These are phyloP conservation scores for Astragalus glycyphyllos DNA, from an alignment of 306 rosid genomes.

Conservation along the genomic window DNA sequence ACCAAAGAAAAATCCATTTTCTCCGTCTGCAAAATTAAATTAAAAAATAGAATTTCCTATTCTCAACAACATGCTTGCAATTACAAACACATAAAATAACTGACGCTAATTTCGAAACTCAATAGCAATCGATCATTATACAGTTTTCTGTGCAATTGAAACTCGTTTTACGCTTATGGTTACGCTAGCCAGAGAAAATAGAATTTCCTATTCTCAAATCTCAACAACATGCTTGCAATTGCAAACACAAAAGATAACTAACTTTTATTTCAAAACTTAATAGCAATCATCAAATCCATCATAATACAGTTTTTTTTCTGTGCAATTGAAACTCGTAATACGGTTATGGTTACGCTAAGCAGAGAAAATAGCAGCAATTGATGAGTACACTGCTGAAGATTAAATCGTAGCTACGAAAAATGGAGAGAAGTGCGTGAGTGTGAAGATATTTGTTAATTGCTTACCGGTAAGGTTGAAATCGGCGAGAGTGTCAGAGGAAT, in stretches of 20 bases:
- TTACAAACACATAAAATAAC: not conserved
- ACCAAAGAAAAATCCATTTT: constrained; percentile 80
- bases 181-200: too few species aligned
- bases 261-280: not conserved
- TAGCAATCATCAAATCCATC: not conserved
- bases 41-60: not conserved
- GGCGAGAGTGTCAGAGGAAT: constrained; percentile 73
- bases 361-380: not conserved
- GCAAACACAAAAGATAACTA: not conserved
- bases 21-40: constrained; percentile 55
- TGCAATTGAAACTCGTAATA: not conserved
- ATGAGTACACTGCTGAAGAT: too few species aligned
- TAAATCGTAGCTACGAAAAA: not conserved
- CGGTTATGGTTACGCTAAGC: too few species aligned
- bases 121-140: not conserved
- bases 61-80: not conserved
- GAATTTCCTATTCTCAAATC: not conserved
- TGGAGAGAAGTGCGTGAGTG: not conserved
- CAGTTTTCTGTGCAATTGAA: not conserved
- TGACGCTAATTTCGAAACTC: not conserved
- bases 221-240: not conserved
- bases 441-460: not conserved
- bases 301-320: not conserved
- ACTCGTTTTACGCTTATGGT: not conserved
- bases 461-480: constrained; percentile 63